phyloP scores from a whole-genome alignment of 139 green algal genomes.

The Chlamydomonas asymmetrica region DNA sequence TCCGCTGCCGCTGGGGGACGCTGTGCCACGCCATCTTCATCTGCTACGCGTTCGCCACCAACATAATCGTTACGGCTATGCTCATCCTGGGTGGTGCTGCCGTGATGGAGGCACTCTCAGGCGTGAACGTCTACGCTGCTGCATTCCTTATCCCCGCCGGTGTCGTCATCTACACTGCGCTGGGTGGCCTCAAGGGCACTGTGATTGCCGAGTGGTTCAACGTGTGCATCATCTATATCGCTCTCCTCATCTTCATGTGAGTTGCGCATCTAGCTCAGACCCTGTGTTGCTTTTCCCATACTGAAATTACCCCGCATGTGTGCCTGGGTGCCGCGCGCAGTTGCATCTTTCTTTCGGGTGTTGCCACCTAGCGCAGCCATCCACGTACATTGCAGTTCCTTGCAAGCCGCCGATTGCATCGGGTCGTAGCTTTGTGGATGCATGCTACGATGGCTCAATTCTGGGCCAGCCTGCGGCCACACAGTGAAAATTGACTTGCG shows the following conservation, averaged over 20 bases:
- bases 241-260: conserved; percentile 85
- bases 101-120: conserved; percentile 80
- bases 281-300: too few species aligned
- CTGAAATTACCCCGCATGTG: too few species aligned
- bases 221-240: conserved; percentile 86
- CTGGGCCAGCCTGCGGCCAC: too few species aligned
- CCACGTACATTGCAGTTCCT: too few species aligned
- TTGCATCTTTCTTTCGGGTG: too few species aligned
- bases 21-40: conserved; percentile 83
- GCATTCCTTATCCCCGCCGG: conserved; percentile 72
- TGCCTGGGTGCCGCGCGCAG: too few species aligned
- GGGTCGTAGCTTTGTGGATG: too few species aligned
- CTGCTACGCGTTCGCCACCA: conserved; percentile 84
- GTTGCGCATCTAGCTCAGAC: too few species aligned
- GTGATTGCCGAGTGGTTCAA: conserved; percentile 82
- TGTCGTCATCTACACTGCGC: conserved; percentile 90
- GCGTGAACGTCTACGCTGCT: conserved; percentile 52
- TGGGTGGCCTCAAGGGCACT: conserved; percentile 92
- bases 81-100: conserved; percentile 87
- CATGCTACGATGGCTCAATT: too few species aligned
- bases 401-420: too few species aligned
- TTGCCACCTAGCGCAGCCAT: too few species aligned
- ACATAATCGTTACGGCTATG: conserved; percentile 93
- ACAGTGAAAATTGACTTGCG: too few species aligned
- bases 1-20: conserved; percentile 72